A percentile compares a stretch with the other conserved stretches of the same genome.
Conservation (phyloP, 2,329 filamentous ascomycete species). For the Coniochaeta hoffmannii region DNA sequence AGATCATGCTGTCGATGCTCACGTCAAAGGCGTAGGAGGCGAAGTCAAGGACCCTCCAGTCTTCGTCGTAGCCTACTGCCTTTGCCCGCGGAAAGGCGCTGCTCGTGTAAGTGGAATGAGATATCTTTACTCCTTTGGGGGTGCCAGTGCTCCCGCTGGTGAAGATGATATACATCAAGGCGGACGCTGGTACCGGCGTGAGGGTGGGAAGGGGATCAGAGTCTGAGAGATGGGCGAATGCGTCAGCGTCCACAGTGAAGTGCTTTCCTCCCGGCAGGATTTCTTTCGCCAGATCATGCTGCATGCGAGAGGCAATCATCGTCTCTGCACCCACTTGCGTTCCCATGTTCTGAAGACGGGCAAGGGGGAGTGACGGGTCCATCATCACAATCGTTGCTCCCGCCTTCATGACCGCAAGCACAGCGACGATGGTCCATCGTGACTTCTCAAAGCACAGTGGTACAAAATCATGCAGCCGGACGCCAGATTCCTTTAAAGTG, state of each 20-base stretch:
- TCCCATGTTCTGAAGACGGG: slow-evolving; percentile 10
- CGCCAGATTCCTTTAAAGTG: slow-evolving; percentile 27
- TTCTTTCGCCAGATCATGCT: slow-evolving; percentile 3
- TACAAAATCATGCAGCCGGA: slow-evolving; percentile 29
- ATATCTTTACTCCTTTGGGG: slow-evolving; percentile 43
- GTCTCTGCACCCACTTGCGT: slow-evolving; percentile 8
- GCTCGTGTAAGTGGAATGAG: slow-evolving; percentile 19
- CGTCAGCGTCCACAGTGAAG: neutral
- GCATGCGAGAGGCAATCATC: slow-evolving; percentile 5
- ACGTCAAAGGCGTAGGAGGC: slow-evolving; percentile 34
- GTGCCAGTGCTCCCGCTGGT: slow-evolving; percentile 48
- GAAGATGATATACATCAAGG: slow-evolving; percentile 36
- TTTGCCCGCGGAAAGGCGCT: slow-evolving; percentile 26
- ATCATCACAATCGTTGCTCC: slow-evolving; percentile 16
- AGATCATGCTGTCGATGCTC: slow-evolving; percentile 31
- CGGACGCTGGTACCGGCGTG: slow-evolving; percentile 7
- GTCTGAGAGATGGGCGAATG: slow-evolving; percentile 7
- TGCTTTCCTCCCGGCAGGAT: slow-evolving; percentile 8
- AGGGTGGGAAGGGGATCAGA: slow-evolving; percentile 9
- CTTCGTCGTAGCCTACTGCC: slow-evolving; percentile 34
- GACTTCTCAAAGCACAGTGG: slow-evolving; percentile 24
- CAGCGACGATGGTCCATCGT: slow-evolving; percentile 16
- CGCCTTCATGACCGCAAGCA: slow-evolving; percentile 17
- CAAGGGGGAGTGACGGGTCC: slow-evolving; percentile 16
- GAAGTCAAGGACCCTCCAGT: slow-evolving; percentile 19